Base-by-base conservation (phyloP, 1,284 basidiomycete species). In the Cystobasidiaceae sp. region DNA sequence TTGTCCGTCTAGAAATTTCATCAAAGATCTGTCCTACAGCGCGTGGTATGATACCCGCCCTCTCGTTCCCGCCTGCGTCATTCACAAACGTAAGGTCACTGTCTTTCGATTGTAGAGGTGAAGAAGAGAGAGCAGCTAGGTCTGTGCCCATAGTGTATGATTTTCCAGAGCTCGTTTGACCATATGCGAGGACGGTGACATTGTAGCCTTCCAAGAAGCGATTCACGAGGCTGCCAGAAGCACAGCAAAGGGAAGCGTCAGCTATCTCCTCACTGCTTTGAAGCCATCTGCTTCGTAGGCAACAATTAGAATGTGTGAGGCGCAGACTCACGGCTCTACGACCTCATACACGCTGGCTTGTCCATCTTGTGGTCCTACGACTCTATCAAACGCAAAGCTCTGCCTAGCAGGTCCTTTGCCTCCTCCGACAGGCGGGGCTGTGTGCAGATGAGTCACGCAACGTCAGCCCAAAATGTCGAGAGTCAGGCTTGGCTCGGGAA, bases 181-280 rank as follows among this genome's bases (percentile, higher is more conserved):
- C 94, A 79, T 98, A 98, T 58, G 94, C 94, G 68, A 98, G 84
- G 68, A 98, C 88, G 39, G 96, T 98, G 69, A 93, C 94, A 79
- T 98, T 98, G 79, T 93, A 94, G 11, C 94, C 94, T 74, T 93
- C 90, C 49, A 97, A 76, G 77, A 97, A 98, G 69, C 90, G 88
- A 30, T 87, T 85, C 68, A 97, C 83, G 70, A 96, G 86, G 3
- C 56, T 64, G 51, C 5, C 32, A n/a, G n/a, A n/a, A n/a, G n/a
- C n/a, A n/a, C n/a, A n/a, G n/a, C n/a, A n/a, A n/a, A n/a, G n/a
- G n/a, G n/a, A n/a, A n/a, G n/a, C n/a, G n/a, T n/a, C n/a, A n/a
- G n/a, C n/a, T n/a, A n/a, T n/a, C n/a, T n/a, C n/a, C n/a, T n/a
- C n/a, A n/a, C n/a, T n/a, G n/a, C n/a, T n/a, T n/a, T n/a, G n/a